A percentile compares a stretch with the other conserved stretches of the same genome.
Evolutionary conservation across 768 basidiomycete genomes (phyloP).

Genomic region (Baorangia bicolor): DNA sequence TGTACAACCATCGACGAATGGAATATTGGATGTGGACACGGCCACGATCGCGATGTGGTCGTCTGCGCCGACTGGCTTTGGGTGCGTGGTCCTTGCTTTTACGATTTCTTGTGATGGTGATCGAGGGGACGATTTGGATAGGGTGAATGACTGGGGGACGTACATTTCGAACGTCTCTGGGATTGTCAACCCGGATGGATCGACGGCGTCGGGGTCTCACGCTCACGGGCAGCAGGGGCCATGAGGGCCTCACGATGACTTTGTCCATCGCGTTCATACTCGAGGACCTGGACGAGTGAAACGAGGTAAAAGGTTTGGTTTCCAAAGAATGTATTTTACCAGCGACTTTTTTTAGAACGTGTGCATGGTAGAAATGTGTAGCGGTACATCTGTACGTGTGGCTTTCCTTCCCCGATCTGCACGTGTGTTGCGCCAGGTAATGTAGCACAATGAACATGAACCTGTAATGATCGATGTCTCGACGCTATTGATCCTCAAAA

Average conservation of each 20-base stretch:
- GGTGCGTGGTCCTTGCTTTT: slow-evolving; percentile 43
- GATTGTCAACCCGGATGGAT: slow-evolving; percentile 17
- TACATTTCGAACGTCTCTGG: slow-evolving; percentile 36
- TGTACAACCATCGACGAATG: not conserved
- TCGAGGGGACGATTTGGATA: slow-evolving; percentile 13
- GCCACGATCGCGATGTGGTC: slow-evolving; percentile 65
- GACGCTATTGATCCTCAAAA: no score
- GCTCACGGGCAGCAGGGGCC: not conserved
- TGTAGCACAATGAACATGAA: not conserved
- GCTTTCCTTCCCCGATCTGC: not conserved
- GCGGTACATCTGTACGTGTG: not conserved
- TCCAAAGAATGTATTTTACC: no score
- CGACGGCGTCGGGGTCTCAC: not conserved
- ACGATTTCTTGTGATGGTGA: not conserved
- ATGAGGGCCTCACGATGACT: not conserved
- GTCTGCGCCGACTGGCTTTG: slow-evolving; percentile 55
- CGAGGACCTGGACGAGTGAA: not conserved
- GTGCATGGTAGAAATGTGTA: not conserved
- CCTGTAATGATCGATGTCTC: no score
- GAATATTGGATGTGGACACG: slow-evolving; percentile 36
- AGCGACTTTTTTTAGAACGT: not conserved
- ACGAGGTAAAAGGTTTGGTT: not conserved
- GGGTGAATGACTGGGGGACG: slow-evolving; percentile 41
- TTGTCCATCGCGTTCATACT: not conserved
- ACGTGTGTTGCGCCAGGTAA: no score